Evolutionary conservation across 2,329 filamentous ascomycete genomes (phyloP).

Genomic region (Reticulascus tulasneorum): DNA sequence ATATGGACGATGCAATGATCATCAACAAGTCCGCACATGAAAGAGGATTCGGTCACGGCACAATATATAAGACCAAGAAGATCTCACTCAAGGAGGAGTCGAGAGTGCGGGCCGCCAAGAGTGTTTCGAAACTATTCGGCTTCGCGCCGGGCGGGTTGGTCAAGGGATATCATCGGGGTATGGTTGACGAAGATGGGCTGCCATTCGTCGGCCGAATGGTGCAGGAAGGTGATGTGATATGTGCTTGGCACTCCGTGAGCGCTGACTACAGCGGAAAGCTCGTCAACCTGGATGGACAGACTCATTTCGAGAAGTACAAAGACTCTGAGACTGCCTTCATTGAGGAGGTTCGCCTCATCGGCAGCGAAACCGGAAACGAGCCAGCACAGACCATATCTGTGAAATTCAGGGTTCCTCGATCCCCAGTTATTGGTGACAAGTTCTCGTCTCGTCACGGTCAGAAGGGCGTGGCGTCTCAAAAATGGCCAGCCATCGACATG

Average conservation of each 20-base stretch:
- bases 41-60: slow-evolving; percentile 90
- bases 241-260: slow-evolving; percentile 84
- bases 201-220: slow-evolving; percentile 76
- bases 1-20: slow-evolving; percentile 99
- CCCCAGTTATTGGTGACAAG: slow-evolving; percentile 94
- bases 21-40: slow-evolving; percentile 97
- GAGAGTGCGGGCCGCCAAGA: slow-evolving; percentile 60
- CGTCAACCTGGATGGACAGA: slow-evolving; percentile 80
- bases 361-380: slow-evolving; percentile 76
- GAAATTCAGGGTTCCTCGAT: slow-evolving; percentile 87
- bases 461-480: slow-evolving; percentile 94
- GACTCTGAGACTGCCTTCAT: slow-evolving; percentile 84
- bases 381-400: slow-evolving; percentile 85
- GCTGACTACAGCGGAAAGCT: slow-evolving; percentile 74
- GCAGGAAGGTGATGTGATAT: slow-evolving; percentile 77
- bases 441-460: slow-evolving; percentile 98
- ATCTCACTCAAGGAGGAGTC: slow-evolving; percentile 79
- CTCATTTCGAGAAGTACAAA: slow-evolving; percentile 91
- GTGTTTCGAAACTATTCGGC: slow-evolving; percentile 79
- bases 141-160: slow-evolving; percentile 77
- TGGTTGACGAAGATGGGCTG: slow-evolving; percentile 83
- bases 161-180: slow-evolving; percentile 64
- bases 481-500: slow-evolving; percentile 92
- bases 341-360: slow-evolving; percentile 88
- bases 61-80: slow-evolving; percentile 97